Conservation (phyloP, 2,329 filamentous ascomycete species). For the Fusarium palustre region DNA sequence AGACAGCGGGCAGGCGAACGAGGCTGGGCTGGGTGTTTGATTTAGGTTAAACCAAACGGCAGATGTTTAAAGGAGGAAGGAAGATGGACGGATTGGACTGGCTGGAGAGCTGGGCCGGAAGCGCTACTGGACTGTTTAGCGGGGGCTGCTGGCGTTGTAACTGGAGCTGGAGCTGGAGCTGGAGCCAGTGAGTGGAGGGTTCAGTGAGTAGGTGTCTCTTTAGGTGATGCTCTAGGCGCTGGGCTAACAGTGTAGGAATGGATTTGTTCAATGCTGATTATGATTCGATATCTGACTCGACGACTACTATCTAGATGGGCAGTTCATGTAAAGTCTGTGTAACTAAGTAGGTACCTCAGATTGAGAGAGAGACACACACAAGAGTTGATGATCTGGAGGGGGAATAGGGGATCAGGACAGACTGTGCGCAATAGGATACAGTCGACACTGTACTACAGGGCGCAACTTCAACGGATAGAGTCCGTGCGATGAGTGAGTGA, state of each 20-base stretch:
- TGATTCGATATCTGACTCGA: constrained; percentile 12
- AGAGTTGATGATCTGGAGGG: constrained; percentile 18
- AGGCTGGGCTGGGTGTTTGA: constrained; percentile 39
- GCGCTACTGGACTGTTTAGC: constrained; percentile 6
- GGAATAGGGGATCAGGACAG: constrained; percentile 29
- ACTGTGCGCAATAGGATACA: constrained; percentile 18
- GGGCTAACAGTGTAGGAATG: not conserved
- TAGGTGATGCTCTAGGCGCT: constrained; percentile 37
- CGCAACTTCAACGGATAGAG: constrained; percentile 20
- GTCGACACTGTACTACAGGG: constrained; percentile 31
- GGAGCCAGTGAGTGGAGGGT: constrained; percentile 20
- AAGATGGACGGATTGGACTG: constrained; percentile 13
- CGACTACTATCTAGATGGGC: not conserved
- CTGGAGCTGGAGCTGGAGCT: constrained; percentile 22
- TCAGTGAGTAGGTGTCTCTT: constrained; percentile 14
- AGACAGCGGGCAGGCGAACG: not conserved
- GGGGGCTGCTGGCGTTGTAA: not conserved
- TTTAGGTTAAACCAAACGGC: constrained; percentile 38
- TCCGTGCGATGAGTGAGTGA: constrained; percentile 31
- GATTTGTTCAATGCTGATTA: not conserved
- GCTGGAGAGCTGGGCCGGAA: constrained; percentile 9
- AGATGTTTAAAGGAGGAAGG: constrained; percentile 39
- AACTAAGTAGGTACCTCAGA: not conserved
- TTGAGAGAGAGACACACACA: not conserved
- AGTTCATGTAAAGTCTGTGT: not conserved